Conservation (phyloP, 2,329 filamentous ascomycete genomes). For the Aureobasidium sp. region DNA sequence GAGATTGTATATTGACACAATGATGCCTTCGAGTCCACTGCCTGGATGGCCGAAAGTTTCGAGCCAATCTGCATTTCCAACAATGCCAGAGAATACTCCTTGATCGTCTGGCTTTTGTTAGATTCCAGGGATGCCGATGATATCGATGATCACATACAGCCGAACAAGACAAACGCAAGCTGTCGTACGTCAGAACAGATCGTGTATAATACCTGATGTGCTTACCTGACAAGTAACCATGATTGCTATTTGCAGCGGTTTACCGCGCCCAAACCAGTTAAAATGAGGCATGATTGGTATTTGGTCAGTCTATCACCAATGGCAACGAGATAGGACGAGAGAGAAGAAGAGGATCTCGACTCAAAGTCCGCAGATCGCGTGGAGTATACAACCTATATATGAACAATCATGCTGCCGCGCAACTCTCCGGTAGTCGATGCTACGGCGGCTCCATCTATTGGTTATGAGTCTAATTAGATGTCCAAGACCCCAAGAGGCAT, state of each 20-base stretch:
- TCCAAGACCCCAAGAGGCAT: no score
- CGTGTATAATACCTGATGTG: neutral
- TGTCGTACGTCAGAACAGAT: neutral
- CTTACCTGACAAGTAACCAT: constrained; percentile 23
- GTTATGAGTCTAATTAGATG: neutral
- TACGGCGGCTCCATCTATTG: neutral
- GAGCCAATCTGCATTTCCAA: constrained; percentile 32
- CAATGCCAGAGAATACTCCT: constrained; percentile 32
- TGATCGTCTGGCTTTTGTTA: constrained; percentile 19
- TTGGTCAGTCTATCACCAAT: neutral
- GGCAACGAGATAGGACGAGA: neutral
- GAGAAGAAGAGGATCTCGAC: neutral
- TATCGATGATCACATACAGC: constrained; percentile 20
- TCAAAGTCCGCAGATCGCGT: neutral
- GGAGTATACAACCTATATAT: neutral
- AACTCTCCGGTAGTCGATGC: neutral
- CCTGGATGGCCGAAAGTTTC: constrained; percentile 32
- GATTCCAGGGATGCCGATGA: neutral
- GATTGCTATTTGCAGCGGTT: constrained; percentile 23
- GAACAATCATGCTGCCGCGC: neutral
- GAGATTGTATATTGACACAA: constrained; percentile 35
- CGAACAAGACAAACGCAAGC: constrained; percentile 26
- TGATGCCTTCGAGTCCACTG: constrained; percentile 33
- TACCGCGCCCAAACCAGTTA: constrained; percentile 24
- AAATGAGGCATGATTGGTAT: constrained; percentile 13